Evolutionary conservation across 192 early-diverging fungal genomes (phyloP).

Genomic region (Pilaira anomala): DNA sequence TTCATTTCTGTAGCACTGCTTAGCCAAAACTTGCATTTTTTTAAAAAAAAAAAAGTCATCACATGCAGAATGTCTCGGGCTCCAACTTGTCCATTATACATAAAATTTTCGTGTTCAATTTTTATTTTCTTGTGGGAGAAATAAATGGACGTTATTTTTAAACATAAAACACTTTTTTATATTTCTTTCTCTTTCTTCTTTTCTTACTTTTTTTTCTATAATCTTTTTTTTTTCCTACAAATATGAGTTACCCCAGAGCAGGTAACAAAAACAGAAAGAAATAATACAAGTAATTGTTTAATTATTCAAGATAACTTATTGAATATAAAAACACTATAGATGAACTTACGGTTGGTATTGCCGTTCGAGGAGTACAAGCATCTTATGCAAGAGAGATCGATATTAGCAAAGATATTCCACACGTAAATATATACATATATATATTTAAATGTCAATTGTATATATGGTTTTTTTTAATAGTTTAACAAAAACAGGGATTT

Average conservation of each 20-base stretch:
- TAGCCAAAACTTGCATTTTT: no score
- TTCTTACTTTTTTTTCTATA: constrained; percentile 15
- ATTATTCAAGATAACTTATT: neutral
- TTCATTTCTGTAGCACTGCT: no score
- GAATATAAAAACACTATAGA: neutral
- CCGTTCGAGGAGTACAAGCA: constrained; percentile 25
- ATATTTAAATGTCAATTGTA: neutral
- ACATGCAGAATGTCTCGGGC: no score
- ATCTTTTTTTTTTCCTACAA: constrained; percentile 11
- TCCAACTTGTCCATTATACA: no score
- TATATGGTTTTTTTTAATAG: no score
- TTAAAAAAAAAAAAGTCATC: no score
- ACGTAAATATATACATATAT: constrained; percentile 16
- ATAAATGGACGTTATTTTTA: no score
- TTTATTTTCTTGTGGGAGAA: no score
- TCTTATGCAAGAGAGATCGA: constrained; percentile 29
- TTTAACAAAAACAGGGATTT: constrained; percentile 20
- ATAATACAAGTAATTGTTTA: neutral
- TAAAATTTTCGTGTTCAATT: no score
- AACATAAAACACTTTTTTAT: neutral
- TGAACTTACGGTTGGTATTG: constrained; percentile 13
- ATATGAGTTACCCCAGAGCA: neutral
- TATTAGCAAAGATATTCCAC: constrained; percentile 24
- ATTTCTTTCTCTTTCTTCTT: neutral
- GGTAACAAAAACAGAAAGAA: neutral